Evolutionary conservation across 257 asterid genomes (phyloP), one percentile per base, ranked within the genome.

Genomic region (Solanum neorickii): DNA sequence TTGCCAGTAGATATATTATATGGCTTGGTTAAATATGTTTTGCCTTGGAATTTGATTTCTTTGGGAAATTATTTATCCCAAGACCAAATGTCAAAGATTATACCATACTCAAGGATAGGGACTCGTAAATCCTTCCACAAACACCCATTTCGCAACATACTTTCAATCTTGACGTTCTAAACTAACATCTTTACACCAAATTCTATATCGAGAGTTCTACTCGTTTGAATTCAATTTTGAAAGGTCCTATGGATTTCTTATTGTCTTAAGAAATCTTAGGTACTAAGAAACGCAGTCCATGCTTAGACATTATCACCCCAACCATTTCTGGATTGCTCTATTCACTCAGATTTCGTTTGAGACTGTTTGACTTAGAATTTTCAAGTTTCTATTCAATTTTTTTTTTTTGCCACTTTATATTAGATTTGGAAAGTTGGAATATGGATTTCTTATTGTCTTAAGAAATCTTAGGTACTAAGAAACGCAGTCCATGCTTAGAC

Each of bases 401-500:
- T n/a, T n/a, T n/a, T n/a, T n/a, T 6, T n/a, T 52, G n/a, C 65
- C 0, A 52, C 23, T 18, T 35, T 7, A 35, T 35, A 5, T 35
- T 35, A 35, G 39, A 35, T 35, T 35, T 35, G 37, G 37, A 35
- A 35, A 35, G 37, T 35, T 35, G 37, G 39, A 35, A 31, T 52
- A 52, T 52, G 62, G 0, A 52, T 16, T 16, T 18, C 1, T 52
- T 52, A 52, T 0, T 52, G 62, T 52, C 23, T 52, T 15, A 49
- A 39, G 42, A 7, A 39, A 39, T 39, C 9, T 39, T 7, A 39
- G 44, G 3, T 41, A 52, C 4, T 52, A 16, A 4, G 62, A 52
- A 52, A 52, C 2, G n/a, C 2, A 1, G 1, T 0, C n/a, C 62
- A 52, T 16, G 9, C 0, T 18, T 52, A 52, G n/a, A 52, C 0